A percentile compares a stretch with the other conserved stretches of the same genome.
Conservation (phyloP, 2,329 filamentous ascomycete genomes). For the Stachybotrys elegans region DNA sequence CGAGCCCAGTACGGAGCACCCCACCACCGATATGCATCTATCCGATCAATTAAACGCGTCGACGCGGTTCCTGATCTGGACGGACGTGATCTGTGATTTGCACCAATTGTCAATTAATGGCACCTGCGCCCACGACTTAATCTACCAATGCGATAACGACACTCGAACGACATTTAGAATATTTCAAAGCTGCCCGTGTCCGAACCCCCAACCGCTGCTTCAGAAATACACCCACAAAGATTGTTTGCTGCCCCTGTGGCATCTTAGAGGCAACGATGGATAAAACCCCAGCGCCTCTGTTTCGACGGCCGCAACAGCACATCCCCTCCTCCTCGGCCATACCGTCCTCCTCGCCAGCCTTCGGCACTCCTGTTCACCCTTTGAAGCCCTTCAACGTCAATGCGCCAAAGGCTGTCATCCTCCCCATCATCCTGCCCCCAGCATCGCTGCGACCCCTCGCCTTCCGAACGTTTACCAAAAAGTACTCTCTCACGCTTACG, state of each 20-base stretch:
- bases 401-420: slow-evolving; percentile 57
- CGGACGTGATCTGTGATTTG: no score
- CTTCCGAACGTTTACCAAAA: slow-evolving; percentile 95
- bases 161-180: no score
- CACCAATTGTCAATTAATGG: no score
- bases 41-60: slow-evolving; percentile 33
- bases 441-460: slow-evolving; percentile 83
- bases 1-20: neutral
- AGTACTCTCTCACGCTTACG: slow-evolving; percentile 88
- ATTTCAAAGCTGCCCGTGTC: no score
- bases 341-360: slow-evolving; percentile 85
- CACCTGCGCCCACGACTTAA: no score
- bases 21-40: slow-evolving; percentile 19
- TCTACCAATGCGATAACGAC: no score
- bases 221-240: no score
- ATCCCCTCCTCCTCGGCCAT: slow-evolving; percentile 52
- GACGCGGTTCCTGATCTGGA: slow-evolving; percentile 20
- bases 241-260: no score
- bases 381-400: slow-evolving; percentile 58
- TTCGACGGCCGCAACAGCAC: slow-evolving; percentile 27
- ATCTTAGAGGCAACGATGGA: slow-evolving; percentile 27
- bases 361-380: slow-evolving; percentile 80
- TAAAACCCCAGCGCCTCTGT: slow-evolving; percentile 31
- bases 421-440: slow-evolving; percentile 85
- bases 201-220: no score